phyloP scores from a whole-genome alignment of 305 asterid genomes.

The Fraxinus xanthoxyloides region DNA sequence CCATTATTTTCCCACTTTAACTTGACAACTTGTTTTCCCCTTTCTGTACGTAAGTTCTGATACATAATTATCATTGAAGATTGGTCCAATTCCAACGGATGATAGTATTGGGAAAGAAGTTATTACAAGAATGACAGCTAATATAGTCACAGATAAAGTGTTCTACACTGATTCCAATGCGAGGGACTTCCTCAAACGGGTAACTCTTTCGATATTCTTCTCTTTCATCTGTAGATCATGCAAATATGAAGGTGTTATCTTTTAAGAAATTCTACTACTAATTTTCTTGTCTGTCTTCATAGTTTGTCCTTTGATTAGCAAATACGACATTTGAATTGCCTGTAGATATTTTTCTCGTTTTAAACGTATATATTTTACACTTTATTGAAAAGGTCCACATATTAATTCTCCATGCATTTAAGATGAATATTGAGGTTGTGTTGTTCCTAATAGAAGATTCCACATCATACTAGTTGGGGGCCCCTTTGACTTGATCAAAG shows the following conservation, averaged over 20 bases:
- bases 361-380: neutral
- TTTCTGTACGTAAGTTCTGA: neutral
- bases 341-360: neutral
- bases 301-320: neutral
- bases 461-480: neutral
- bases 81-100: constrained; percentile 72
- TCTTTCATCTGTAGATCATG: constrained; percentile 1
- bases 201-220: constrained; percentile 25
- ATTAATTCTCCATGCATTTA: neutral
- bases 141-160: constrained; percentile 62
- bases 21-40: constrained; percentile 9
- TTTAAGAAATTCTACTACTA: neutral
- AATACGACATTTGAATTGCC: neutral
- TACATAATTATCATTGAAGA: constrained; percentile 38
- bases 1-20: neutral
- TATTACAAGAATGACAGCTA: constrained; percentile 65
- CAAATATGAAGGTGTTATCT: neutral
- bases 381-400: neutral
- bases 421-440: neutral
- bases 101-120: constrained; percentile 84
- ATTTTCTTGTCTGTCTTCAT: neutral
- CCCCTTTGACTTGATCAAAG: neutral
- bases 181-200: constrained; percentile 89
- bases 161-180: constrained; percentile 87
- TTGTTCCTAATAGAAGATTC: neutral